These are phyloP conservation scores for Geranomyces michiganensis DNA, from an alignment of 192 early-diverging fungal genomes.

Conservation along the genomic window DNA sequence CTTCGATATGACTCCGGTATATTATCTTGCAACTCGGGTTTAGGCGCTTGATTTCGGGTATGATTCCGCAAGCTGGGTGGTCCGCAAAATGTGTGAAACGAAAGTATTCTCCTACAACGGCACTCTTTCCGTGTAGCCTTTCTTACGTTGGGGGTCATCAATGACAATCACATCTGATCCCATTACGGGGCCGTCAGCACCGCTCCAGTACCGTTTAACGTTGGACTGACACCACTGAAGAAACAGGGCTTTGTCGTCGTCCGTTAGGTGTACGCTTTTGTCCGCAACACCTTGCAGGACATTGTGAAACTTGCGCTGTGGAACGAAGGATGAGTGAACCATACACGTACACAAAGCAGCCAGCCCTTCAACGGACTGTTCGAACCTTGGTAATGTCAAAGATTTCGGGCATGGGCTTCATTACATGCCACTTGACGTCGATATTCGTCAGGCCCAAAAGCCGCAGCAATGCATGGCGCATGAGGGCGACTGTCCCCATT, in stretches of 20 bases:
- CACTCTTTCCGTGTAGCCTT: too few species aligned
- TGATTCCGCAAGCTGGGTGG: conserved; percentile 60
- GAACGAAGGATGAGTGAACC: too few species aligned
- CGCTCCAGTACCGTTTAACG: conserved; percentile 79
- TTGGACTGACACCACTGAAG: conserved; percentile 55
- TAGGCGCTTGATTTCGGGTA: conserved; percentile 73
- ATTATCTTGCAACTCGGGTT: conserved; percentile 72
- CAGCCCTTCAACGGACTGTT: too few species aligned
- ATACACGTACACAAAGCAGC: too few species aligned
- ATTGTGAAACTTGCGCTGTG: conserved; percentile 82
- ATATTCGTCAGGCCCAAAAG: conserved; percentile 68
- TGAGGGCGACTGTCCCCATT: conserved; percentile 66
- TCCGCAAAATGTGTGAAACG: conserved; percentile 12
- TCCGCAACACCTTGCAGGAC: conserved; percentile 80
- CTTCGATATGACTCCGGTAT: conserved; percentile 85
- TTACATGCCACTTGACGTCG: conserved; percentile 73
- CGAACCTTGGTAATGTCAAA: conserved; percentile 75
- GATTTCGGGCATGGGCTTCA: conserved; percentile 80
- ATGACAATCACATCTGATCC: conserved; percentile 82
- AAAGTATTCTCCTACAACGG: background rate
- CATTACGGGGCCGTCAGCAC: conserved; percentile 66
- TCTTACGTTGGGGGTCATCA: conserved; percentile 76
- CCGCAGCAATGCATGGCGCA: conserved; percentile 81
- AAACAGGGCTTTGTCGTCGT: conserved; percentile 63
- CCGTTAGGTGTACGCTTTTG: conserved; percentile 47